A percentile compares a stretch with the other conserved stretches of the same genome.
phyloP scores from a whole-genome alignment of 345 rosid genomes.

The Ceriops zippeliana region DNA sequence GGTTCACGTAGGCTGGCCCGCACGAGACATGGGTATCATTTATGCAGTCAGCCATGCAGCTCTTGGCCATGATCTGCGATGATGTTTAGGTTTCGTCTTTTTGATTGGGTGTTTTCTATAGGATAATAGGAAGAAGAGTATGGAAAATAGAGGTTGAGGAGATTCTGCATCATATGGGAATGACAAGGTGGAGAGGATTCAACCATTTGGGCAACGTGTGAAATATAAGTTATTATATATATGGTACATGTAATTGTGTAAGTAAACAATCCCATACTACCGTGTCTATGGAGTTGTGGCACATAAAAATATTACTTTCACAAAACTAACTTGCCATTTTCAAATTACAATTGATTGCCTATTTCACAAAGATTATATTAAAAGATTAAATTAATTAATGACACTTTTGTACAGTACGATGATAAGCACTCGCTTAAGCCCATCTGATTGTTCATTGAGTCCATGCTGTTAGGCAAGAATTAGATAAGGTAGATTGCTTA shows the following conservation, averaged over 20 bases:
- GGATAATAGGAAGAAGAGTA: too few relatives aligned
- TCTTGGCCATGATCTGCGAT: conserved; percentile 17
- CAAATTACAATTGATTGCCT: too few relatives aligned
- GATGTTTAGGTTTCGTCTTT: too few relatives aligned
- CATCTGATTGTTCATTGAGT: neutral
- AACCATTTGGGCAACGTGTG: neutral
- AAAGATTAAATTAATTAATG: too few relatives aligned
- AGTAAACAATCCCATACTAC: too few relatives aligned
- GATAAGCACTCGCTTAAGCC: neutral
- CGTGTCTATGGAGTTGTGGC: too few relatives aligned
- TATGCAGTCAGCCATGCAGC: conserved; percentile 26
- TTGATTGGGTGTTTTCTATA: too few relatives aligned
- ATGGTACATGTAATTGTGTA: too few relatives aligned
- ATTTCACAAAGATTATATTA: too few relatives aligned
- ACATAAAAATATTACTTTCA: too few relatives aligned
- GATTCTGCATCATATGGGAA: neutral
- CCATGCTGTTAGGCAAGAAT: neutral
- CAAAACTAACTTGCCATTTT: too few relatives aligned
- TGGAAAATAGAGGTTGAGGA: neutral
- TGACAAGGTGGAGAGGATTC: neutral
- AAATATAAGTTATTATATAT: neutral
- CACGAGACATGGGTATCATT: conserved; percentile 17
- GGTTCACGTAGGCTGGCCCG: conserved; percentile 27
- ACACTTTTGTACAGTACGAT: too few relatives aligned
- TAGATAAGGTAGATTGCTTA: neutral